Percentiles rank a stretch among this genome's conserved stretches.
Evolutionary conservation across 2,329 filamentous ascomycete genomes (phyloP).

Genomic region (Aaosphaeria arxii): DNA sequence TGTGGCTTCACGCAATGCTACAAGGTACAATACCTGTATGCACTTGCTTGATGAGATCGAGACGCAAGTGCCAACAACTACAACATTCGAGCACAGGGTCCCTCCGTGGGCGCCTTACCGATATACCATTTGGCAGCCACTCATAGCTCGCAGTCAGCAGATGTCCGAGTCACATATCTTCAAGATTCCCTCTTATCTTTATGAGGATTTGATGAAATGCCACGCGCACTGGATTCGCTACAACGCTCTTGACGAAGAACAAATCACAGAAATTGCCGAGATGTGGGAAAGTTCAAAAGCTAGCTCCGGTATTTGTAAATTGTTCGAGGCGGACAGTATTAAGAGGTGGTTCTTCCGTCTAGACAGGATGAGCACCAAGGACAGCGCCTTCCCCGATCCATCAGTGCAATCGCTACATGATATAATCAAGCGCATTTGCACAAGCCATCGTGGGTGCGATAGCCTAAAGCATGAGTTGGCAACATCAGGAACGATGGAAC

Average conservation of each 20-base stretch:
- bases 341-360: neutral
- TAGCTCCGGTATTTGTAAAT: neutral
- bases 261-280: neutral
- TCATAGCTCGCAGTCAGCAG: neutral
- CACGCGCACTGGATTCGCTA: neutral
- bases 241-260: neutral
- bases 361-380: neutral
- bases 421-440: neutral
- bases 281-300: neutral
- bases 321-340: neutral
- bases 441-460: neutral
- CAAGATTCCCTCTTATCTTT: neutral
- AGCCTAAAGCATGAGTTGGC: neutral
- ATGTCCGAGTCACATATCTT: neutral
- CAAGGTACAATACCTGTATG: too few relatives aligned
- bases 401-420: neutral
- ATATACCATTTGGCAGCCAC: neutral
- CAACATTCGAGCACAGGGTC: neutral
- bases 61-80: neutral
- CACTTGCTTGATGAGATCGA: neutral
- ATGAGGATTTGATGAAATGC: neutral
- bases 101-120: neutral
- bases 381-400: neutral
- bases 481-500: conserved; percentile 11
- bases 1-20: too few relatives aligned